A percentile compares a stretch with the other conserved stretches of the same genome.
phyloP scores from a whole-genome alignment of 768 basidiomycete genomes.

The Jaapia argillacea region DNA sequence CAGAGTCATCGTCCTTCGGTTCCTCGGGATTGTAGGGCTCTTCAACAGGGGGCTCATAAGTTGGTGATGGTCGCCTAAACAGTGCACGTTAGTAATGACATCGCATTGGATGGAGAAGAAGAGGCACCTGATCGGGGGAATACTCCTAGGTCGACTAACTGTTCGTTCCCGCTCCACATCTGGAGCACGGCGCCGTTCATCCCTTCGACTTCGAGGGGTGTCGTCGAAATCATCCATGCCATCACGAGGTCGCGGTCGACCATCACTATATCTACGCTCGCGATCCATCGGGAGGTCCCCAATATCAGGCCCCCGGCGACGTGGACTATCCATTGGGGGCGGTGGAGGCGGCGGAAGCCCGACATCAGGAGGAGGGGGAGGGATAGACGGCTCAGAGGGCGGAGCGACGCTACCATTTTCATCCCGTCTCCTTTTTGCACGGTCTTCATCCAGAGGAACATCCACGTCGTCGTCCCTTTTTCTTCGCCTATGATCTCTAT shows the following conservation, averaged over 20 bases:
- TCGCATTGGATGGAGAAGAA: conserved; percentile 1
- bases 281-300: conserved; percentile 41
- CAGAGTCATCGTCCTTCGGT: conserved; percentile 90
- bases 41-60: conserved; percentile 53
- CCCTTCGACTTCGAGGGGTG: conserved; percentile 30
- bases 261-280: conserved; percentile 38
- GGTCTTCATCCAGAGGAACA: conserved; percentile 36
- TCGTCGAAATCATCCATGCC: conserved; percentile 59
- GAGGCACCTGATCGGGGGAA: conserved; percentile 38
- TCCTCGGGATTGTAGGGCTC: conserved; percentile 81
- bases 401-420: conserved; percentile 27
- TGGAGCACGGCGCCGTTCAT: conserved; percentile 30
- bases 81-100: not conserved
- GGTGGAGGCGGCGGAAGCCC: conserved; percentile 29
- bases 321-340: conserved; percentile 39
- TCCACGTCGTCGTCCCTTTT: conserved; percentile 59
- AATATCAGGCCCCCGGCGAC: conserved; percentile 33
- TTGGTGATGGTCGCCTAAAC: conserved; percentile 57
- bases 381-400: conserved; percentile 32
- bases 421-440: conserved; percentile 56
- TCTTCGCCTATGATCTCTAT: conserved; percentile 50
- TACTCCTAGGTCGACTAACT: conserved; percentile 24
- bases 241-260: conserved; percentile 30
- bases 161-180: conserved; percentile 30
- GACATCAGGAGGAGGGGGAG: conserved; percentile 37